Evolutionary conservation across 345 rosid genomes (phyloP).

Genomic region (Heritiera littoralis): DNA sequence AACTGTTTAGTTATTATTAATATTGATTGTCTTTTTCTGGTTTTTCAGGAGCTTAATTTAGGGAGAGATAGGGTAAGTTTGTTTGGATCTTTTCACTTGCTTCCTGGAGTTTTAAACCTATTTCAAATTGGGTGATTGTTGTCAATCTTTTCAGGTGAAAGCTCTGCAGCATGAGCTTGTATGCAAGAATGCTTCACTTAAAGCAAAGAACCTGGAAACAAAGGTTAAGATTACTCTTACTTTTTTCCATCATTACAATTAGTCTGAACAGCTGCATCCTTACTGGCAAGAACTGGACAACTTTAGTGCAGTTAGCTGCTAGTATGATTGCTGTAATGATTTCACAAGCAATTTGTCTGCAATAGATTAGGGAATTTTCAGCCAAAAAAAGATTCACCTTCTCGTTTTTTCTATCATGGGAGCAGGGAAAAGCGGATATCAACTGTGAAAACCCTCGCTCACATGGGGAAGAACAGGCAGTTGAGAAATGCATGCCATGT

Average conservation of each 20-base stretch:
- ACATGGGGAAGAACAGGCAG: conserved; percentile 35
- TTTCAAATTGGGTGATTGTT: not conserved
- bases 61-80: conserved; percentile 55
- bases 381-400: not conserved
- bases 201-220: conserved; percentile 33
- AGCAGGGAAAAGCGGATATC: conserved; percentile 32
- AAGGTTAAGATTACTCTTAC: conserved; percentile 30
- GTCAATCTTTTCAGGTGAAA: conserved; percentile 39
- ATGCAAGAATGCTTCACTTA: conserved; percentile 55
- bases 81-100: not conserved
- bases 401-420: not conserved
- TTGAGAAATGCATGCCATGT: conserved; percentile 18
- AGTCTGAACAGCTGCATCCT: not conserved
- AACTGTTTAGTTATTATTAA: not conserved
- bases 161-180: conserved; percentile 56
- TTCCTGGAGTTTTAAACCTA: not conserved
- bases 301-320: not conserved
- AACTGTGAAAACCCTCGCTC: conserved; percentile 16
- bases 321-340: not conserved
- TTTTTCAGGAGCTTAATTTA: conserved; percentile 55
- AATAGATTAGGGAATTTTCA: not conserved
- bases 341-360: not conserved
- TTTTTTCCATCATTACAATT: not conserved
- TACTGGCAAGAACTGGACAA: not conserved
- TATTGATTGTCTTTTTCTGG: conserved; percentile 11